Conservation (phyloP, 345 rosid genomes). For the Reutealis trisperma region DNA sequence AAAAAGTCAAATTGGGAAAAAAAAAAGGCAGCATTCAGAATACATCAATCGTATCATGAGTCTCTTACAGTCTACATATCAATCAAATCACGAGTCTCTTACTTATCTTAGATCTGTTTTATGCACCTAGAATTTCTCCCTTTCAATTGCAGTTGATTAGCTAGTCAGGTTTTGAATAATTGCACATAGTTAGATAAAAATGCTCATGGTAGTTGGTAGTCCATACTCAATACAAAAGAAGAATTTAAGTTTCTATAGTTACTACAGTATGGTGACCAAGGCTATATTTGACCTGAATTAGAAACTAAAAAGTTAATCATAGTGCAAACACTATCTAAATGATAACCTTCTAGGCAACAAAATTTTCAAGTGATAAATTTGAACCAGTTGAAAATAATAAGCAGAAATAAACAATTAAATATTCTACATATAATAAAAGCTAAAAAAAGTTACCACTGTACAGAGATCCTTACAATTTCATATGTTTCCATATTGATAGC, state of each 20-base stretch:
- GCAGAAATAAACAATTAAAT: neutral
- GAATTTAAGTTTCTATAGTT: neutral
- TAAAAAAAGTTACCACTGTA: slow-evolving; percentile 2
- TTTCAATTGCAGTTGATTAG: neutral
- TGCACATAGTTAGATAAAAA: slow-evolving; percentile 3
- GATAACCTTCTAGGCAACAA: slow-evolving; percentile 3
- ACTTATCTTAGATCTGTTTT: neutral
- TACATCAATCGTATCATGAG: neutral
- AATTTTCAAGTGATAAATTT: neutral
- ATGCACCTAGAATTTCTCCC: neutral
- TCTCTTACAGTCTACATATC: neutral
- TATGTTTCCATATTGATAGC: slow-evolving; percentile 70
- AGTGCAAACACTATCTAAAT: neutral
- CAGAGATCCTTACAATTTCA: slow-evolving; percentile 61
- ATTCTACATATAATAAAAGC: neutral
- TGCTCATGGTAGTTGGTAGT: neutral
- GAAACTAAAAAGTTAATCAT: neutral
- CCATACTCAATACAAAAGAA: neutral
- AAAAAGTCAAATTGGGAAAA: neutral
- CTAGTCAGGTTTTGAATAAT: neutral
- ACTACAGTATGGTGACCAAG: neutral
- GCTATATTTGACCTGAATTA: neutral
- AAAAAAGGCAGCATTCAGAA: neutral
- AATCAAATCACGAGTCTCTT: neutral
- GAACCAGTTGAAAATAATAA: neutral